Evolutionary conservation across 1,284 basidiomycete genomes (phyloP).

Genomic region (Marasmius fiardii): DNA sequence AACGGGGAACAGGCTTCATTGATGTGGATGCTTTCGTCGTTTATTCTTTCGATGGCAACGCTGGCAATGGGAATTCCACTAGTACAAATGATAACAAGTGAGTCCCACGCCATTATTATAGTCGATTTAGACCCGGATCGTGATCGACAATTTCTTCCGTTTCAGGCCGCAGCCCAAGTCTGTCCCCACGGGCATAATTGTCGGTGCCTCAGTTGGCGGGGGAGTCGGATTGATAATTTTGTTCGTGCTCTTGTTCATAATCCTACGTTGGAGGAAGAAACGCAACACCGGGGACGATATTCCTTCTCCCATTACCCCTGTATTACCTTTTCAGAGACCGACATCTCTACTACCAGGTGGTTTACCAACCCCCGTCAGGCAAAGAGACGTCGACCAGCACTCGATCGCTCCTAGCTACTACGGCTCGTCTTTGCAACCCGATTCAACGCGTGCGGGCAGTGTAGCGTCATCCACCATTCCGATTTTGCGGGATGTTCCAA

Average conservation of each 20-base stretch:
- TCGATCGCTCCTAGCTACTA: constrained; percentile 34
- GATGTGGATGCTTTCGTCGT: constrained; percentile 43
- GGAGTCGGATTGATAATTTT: constrained; percentile 25
- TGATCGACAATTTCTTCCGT: too few relatives aligned
- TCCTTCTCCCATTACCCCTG: constrained; percentile 25
- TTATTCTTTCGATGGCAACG: constrained; percentile 20
- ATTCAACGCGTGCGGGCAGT: constrained; percentile 7
- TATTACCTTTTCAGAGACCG: constrained; percentile 39
- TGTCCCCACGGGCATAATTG: constrained; percentile 14
- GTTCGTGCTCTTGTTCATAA: constrained; percentile 27
- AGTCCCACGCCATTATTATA: too few relatives aligned
- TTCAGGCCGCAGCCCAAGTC: background rate
- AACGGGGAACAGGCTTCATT: constrained; percentile 31
- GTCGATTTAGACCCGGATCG: too few relatives aligned
- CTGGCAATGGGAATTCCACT: constrained; percentile 2
- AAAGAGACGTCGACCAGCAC: constrained; percentile 16
- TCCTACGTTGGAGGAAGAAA: constrained; percentile 20
- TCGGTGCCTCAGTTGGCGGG: constrained; percentile 29
- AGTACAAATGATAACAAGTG: too few relatives aligned
- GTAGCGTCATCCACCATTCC: constrained; percentile 19
- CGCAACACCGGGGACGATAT: constrained; percentile 14
- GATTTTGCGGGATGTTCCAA: too few relatives aligned
- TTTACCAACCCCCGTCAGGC: background rate
- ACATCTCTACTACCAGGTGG: constrained; percentile 21
- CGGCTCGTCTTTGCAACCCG: constrained; percentile 16